A percentile compares a stretch with the other conserved stretches of the same genome.
These are phyloP conservation scores for Arthrobotrys conoides DNA, from an alignment of 2,329 filamentous ascomycete species.

Conservation along the genomic window DNA sequence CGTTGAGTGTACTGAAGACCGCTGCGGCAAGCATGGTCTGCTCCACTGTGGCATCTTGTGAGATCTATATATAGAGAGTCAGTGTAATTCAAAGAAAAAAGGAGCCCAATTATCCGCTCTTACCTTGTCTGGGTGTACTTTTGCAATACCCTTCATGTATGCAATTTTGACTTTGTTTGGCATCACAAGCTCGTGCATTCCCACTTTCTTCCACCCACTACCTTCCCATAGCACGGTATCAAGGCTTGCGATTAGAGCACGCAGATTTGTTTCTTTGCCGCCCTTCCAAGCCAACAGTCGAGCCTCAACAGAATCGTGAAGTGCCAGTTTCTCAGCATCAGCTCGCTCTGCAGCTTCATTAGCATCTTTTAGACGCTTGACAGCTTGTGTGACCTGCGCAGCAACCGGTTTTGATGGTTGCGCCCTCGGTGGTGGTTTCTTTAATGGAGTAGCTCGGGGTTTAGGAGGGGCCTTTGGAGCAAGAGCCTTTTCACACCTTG, in stretches of 20 bases:
- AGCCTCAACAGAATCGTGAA: constrained; percentile 87
- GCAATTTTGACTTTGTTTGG: constrained; percentile 95
- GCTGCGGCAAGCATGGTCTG: constrained; percentile 76
- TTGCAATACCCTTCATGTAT: constrained; percentile 99
- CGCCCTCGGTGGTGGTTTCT: constrained; percentile 64
- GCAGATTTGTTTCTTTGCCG: constrained; percentile 91
- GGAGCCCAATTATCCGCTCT: constrained; percentile 65
- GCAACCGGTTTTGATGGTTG: constrained; percentile 68
- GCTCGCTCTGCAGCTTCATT: constrained; percentile 87
- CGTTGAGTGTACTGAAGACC: constrained; percentile 78
- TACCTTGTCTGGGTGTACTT: constrained; percentile 99
- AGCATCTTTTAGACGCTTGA: constrained; percentile 83
- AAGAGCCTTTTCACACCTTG: constrained; percentile 89
- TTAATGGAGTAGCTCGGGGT: constrained; percentile 69
- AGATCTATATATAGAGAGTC: constrained; percentile 70
- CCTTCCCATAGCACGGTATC: constrained; percentile 92
- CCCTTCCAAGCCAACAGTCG: constrained; percentile 85
- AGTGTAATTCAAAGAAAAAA: neutral
- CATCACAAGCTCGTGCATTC: constrained; percentile 91
- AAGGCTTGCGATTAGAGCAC: constrained; percentile 86
- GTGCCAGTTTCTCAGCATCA: constrained; percentile 92
- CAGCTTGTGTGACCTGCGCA: constrained; percentile 78
- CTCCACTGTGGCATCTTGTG: constrained; percentile 77
- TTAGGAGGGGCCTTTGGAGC: constrained; percentile 75
- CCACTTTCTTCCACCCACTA: constrained; percentile 96